Evolutionary conservation across 2,329 filamentous ascomycete genomes (phyloP).

Genomic region (Epicoccum sorghinum): DNA sequence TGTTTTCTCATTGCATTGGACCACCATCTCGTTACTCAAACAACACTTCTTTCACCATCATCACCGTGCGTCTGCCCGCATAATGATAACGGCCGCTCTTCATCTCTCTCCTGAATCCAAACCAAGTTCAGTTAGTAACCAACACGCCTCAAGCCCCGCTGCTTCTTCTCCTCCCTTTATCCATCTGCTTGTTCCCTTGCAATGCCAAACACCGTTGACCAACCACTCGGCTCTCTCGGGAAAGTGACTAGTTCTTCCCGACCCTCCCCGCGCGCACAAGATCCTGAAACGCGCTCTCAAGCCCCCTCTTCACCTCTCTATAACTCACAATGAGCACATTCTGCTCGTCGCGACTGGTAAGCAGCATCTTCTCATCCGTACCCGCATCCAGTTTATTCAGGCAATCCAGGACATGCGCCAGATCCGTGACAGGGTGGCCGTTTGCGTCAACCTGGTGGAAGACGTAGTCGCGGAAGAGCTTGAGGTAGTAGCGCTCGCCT

Average conservation of each 20-base stretch:
- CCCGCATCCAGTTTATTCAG: constrained; percentile 94
- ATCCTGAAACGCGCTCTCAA: constrained; percentile 67
- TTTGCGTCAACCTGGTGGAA: constrained; percentile 93
- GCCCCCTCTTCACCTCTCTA: constrained; percentile 76
- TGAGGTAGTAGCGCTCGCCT: constrained; percentile 88
- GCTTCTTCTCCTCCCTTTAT: too few relatives aligned
- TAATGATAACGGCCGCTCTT: too few relatives aligned
- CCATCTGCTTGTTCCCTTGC: too few relatives aligned
- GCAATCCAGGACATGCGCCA: constrained; percentile 85
- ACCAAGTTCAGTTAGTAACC: too few relatives aligned
- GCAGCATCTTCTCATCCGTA: constrained; percentile 80
- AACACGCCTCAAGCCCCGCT: too few relatives aligned
- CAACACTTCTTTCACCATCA: too few relatives aligned
- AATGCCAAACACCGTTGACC: too few relatives aligned
- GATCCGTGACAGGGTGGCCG: constrained; percentile 80
- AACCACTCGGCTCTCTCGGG: too few relatives aligned
- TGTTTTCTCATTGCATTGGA: too few relatives aligned
- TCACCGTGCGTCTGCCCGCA: too few relatives aligned
- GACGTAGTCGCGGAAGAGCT: constrained; percentile 94
- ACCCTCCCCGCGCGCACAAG: constrained; percentile 48
- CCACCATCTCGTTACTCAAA: too few relatives aligned
- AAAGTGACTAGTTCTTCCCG: constrained; percentile 27
- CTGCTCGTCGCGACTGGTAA: constrained; percentile 90
- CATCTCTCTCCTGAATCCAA: too few relatives aligned
- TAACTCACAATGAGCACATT: constrained; percentile 88